These are phyloP conservation scores for Colletotrichum tabaci DNA, from an alignment of 2,329 filamentous ascomycete genomes.

Conservation along the genomic window DNA sequence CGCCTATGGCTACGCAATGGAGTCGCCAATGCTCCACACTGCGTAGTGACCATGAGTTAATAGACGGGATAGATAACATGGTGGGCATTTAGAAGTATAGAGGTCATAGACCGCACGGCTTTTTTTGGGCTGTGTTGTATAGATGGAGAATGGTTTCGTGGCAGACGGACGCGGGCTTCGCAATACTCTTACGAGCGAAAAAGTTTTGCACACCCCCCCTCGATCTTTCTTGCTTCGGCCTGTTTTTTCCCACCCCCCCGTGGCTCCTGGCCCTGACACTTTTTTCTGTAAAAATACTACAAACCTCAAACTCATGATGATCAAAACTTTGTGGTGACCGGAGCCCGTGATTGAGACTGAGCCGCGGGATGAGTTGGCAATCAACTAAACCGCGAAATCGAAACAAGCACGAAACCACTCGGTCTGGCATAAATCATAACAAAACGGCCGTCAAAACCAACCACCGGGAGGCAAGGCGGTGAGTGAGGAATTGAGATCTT, in stretches of 20 bases:
- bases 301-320: slow-evolving; percentile 35
- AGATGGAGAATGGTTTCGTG: slow-evolving; percentile 37
- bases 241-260: slow-evolving; percentile 30
- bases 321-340: background rate
- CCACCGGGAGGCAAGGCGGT: too few relatives aligned
- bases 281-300: slow-evolving; percentile 44
- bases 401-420: too few relatives aligned
- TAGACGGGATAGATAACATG: slow-evolving; percentile 42
- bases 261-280: slow-evolving; percentile 41
- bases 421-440: background rate
- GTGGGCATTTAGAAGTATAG: slow-evolving; percentile 40
- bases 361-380: background rate
- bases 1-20: slow-evolving; percentile 37
- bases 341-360: too few relatives aligned
- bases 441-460: background rate
- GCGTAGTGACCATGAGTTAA: slow-evolving; percentile 36
- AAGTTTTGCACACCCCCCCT: slow-evolving; percentile 30
- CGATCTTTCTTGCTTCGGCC: slow-evolving; percentile 21
- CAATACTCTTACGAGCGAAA: slow-evolving; percentile 37
- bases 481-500: background rate
- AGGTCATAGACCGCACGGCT: slow-evolving; percentile 41
- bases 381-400: too few relatives aligned
- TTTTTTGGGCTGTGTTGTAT: slow-evolving; percentile 38
- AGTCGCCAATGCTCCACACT: slow-evolving; percentile 20
- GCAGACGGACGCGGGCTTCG: slow-evolving; percentile 26